These are phyloP conservation scores for Leishmania gerbilli DNA, from an alignment of 208 protist species.

Conservation along the genomic window DNA sequence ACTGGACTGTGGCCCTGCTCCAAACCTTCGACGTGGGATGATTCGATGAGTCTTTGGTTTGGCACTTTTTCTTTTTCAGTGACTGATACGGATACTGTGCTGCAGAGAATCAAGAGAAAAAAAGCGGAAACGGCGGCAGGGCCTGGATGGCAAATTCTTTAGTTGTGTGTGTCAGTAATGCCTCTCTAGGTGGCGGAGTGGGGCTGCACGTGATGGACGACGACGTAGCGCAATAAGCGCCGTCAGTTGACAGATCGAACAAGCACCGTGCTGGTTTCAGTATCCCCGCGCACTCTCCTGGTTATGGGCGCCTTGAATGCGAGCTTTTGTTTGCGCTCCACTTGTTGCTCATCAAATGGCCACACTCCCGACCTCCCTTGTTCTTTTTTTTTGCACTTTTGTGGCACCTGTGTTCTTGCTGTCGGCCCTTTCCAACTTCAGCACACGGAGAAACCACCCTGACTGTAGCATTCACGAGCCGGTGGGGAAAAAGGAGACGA, in stretches of 20 bases:
- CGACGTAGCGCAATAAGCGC: neutral
- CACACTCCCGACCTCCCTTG: neutral
- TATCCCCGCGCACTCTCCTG: neutral
- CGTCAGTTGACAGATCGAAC: neutral
- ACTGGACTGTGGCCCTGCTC: neutral
- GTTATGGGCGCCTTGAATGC: neutral
- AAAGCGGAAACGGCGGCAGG: neutral
- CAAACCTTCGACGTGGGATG: no score
- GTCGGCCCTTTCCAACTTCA: neutral
- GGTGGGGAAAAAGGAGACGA: neutral
- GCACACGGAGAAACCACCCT: neutral
- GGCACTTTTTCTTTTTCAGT: neutral
- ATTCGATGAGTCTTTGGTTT: neutral
- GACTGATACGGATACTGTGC: neutral
- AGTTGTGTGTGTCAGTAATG: neutral
- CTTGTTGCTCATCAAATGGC: neutral
- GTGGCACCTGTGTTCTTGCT: no score
- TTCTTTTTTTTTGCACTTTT: no score
- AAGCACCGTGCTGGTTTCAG: neutral
- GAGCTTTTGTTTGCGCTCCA: neutral
- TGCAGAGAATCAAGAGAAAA: neutral
- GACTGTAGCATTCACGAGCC: neutral
- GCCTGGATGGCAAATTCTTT: neutral
- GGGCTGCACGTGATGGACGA: no score
- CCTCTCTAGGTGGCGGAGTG: neutral